Conservation (phyloP, 2,329 filamentous ascomycete genomes). For the Biscogniauxia marginata region DNA sequence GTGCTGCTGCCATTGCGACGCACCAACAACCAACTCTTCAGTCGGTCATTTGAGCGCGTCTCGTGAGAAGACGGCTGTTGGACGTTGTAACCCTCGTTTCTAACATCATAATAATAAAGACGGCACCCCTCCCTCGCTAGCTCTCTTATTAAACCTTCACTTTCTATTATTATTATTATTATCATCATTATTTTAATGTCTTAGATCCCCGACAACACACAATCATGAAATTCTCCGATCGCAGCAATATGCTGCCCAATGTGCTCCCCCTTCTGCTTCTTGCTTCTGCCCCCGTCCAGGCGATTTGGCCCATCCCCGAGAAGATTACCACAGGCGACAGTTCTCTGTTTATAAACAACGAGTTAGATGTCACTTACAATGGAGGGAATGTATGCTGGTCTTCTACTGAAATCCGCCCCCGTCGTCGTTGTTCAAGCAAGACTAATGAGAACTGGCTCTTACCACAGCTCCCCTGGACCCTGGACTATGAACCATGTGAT, state of each 20-base stretch:
- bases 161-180: constrained; percentile 9
- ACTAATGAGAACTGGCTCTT: constrained; percentile 31
- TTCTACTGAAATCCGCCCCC: constrained; percentile 27
- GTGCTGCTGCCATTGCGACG: not conserved
- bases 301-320: constrained; percentile 58
- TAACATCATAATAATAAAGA: not conserved
- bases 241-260: constrained; percentile 21
- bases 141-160: not conserved
- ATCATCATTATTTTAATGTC: constrained; percentile 11
- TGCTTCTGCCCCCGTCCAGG: constrained; percentile 42
- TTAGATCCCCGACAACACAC: constrained; percentile 10
- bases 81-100: not conserved
- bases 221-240: constrained; percentile 18
- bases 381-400: constrained; percentile 52
- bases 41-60: not conserved
- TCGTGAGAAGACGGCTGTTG: not conserved
- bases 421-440: constrained; percentile 10
- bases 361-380: constrained; percentile 58
- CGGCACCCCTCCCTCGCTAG: constrained; percentile 5
- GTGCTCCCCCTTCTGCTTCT: constrained; percentile 40
- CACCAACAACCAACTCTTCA: not conserved
- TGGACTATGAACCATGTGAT: constrained; percentile 40
- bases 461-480: constrained; percentile 48
- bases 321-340: constrained; percentile 50
- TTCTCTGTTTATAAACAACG: constrained; percentile 52